Conservation (phyloP, 1,139 yeast species). For the Candida freyschussii region DNA sequence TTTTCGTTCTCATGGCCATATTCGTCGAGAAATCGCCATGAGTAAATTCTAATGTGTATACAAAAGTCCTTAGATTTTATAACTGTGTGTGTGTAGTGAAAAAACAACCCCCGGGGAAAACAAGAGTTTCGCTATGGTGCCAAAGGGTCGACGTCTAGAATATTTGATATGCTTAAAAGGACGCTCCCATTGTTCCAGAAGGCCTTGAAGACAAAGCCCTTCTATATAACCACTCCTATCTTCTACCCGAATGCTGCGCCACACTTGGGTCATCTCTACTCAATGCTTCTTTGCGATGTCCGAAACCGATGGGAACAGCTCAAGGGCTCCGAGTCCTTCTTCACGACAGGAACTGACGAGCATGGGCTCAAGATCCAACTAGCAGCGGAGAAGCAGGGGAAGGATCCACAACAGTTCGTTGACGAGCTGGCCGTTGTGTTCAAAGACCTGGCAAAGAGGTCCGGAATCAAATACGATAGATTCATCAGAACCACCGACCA, state of each 20-base stretch:
- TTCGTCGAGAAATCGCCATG: conserved; percentile 44
- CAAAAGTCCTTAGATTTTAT: too few species aligned
- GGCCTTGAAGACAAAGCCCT: conserved; percentile 11
- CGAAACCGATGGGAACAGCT: conserved; percentile 66
- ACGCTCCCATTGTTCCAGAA: conserved; percentile 3
- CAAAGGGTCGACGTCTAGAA: too few species aligned
- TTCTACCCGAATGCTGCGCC: conserved; percentile 96
- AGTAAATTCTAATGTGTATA: too few species aligned
- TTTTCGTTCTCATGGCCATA: conserved; percentile 94
- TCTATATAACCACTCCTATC: conserved; percentile 79
- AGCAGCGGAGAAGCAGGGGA: conserved; percentile 51
- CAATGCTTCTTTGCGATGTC: conserved; percentile 81
- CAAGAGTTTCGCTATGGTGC: too few species aligned
- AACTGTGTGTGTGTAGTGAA: too few species aligned
- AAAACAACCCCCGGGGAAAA: too few species aligned
- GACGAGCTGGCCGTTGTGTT: conserved; percentile 67
- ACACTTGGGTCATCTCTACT: conserved; percentile 88
- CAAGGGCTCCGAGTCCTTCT: conserved; percentile 41
- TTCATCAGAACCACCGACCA: conserved; percentile 88
- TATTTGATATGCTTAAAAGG: conserved; percentile 16
- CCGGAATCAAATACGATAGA: conserved; percentile 60
- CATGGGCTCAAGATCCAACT: conserved; percentile 92
- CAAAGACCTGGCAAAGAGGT: conserved; percentile 49
- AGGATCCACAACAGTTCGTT: conserved; percentile 62
- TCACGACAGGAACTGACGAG: conserved; percentile 95